phyloP scores from a whole-genome alignment of 2,329 filamentous ascomycete species.

The Acarospora socialis region DNA sequence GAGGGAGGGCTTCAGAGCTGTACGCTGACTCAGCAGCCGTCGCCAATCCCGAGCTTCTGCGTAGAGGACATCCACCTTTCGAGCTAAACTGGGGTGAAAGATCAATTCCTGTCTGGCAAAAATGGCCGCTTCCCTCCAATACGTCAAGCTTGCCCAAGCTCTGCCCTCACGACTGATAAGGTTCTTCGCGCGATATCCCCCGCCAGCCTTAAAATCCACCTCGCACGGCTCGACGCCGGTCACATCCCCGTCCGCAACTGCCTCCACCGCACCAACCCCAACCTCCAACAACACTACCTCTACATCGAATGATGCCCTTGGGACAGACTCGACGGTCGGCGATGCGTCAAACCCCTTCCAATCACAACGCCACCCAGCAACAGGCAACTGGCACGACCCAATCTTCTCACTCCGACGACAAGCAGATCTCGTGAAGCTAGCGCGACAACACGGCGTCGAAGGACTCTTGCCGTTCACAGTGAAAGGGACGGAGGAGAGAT shows the following conservation, averaged over 20 bases:
- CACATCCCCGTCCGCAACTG: slow-evolving; percentile 8
- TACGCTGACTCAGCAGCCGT: no score
- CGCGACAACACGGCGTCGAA: slow-evolving; percentile 62
- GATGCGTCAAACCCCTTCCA: slow-evolving; percentile 18
- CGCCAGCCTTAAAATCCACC: slow-evolving; percentile 43
- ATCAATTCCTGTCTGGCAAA: no score
- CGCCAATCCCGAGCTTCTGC: no score
- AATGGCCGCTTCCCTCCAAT: slow-evolving; percentile 10
- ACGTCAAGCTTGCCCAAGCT: slow-evolving; percentile 43
- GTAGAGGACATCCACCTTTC: no score
- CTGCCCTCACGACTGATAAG: slow-evolving; percentile 65
- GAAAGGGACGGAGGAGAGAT: slow-evolving; percentile 59
- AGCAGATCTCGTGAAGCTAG: slow-evolving; percentile 80
- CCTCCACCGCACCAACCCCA: slow-evolving; percentile 27
- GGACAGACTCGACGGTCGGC: slow-evolving; percentile 21
- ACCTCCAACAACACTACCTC: slow-evolving; percentile 29
- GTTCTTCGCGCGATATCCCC: slow-evolving; percentile 85
- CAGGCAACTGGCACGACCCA: slow-evolving; percentile 72
- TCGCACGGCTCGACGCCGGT: slow-evolving; percentile 21
- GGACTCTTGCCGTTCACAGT: slow-evolving; percentile 61
- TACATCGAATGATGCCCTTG: slow-evolving; percentile 20
- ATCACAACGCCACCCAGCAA: slow-evolving; percentile 43
- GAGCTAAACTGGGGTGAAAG: no score
- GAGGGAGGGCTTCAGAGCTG: no score
- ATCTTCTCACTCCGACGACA: slow-evolving; percentile 73